A percentile compares a stretch with the other conserved stretches of the same genome.
phyloP scores from a whole-genome alignment of 2,329 filamentous ascomycete species.

The Cytospora piceicola region DNA sequence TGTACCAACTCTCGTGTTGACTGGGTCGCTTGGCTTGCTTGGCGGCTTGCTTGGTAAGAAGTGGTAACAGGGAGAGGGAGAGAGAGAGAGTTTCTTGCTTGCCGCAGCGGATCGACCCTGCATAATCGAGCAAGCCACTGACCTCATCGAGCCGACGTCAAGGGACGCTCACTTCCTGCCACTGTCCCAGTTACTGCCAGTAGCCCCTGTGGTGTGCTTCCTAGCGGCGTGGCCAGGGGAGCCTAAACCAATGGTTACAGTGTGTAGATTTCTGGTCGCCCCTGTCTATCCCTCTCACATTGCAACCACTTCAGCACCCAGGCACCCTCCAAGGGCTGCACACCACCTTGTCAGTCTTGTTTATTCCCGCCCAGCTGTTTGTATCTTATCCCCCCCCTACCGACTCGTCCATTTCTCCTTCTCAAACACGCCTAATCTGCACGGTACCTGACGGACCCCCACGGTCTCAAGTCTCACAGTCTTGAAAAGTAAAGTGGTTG shows the following conservation, averaged over 20 bases:
- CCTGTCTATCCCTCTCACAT: neutral
- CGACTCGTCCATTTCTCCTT: too few species aligned
- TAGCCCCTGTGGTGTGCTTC: too few species aligned
- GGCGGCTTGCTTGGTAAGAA: neutral
- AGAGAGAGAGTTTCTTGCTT: neutral
- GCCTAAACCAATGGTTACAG: neutral
- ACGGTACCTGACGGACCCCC: constrained; percentile 1
- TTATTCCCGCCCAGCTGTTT: too few species aligned
- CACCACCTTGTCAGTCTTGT: too few species aligned
- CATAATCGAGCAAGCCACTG: constrained; percentile 19
- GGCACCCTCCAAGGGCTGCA: too few species aligned
- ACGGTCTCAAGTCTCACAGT: constrained; percentile 7
- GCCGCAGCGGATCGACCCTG: constrained; percentile 20
- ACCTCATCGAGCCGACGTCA: constrained; percentile 22
- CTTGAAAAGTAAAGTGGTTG: too few species aligned
- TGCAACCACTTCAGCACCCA: too few species aligned
- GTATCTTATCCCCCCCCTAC: too few species aligned
- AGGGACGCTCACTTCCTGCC: constrained; percentile 2
- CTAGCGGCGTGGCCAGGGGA: too few species aligned
- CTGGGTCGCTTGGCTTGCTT: too few species aligned
- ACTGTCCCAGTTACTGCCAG: neutral
- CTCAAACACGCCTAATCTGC: too few species aligned
- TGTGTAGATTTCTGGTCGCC: neutral
- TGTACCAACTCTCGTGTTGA: neutral
- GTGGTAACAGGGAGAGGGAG: too few species aligned